Conservation (phyloP, 2,329 filamentous ascomycete genomes). For the Ophiobolus disseminans region DNA sequence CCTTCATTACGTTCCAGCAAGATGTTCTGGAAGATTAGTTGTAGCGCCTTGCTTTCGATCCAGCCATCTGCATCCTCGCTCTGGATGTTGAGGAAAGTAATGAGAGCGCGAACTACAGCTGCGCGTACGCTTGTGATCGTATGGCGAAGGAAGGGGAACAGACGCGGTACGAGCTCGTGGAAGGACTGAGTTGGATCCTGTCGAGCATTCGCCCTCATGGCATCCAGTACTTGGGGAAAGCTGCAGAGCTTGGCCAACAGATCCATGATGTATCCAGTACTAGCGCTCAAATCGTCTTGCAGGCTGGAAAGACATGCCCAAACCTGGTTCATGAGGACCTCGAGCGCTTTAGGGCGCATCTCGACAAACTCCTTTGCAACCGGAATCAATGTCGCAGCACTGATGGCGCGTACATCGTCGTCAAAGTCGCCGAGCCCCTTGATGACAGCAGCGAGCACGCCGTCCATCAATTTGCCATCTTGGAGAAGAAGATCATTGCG, state of each 20-base stretch:
- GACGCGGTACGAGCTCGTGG: slow-evolving; percentile 85
- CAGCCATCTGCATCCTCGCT: slow-evolving; percentile 81
- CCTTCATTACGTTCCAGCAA: slow-evolving; percentile 88
- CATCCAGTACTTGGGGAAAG: slow-evolving; percentile 88
- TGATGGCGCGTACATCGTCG: slow-evolving; percentile 95
- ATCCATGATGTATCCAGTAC: slow-evolving; percentile 98
- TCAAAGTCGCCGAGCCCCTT: slow-evolving; percentile 89
- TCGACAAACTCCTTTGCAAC: slow-evolving; percentile 95
- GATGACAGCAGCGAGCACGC: slow-evolving; percentile 90
- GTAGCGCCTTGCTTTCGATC: slow-evolving; percentile 87
- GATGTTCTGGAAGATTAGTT: slow-evolving; percentile 93
- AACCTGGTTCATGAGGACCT: slow-evolving; percentile 87
- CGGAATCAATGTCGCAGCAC: slow-evolving; percentile 94
- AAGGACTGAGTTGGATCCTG: slow-evolving; percentile 88
- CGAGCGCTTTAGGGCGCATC: slow-evolving; percentile 78
- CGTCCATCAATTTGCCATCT: slow-evolving; percentile 86
- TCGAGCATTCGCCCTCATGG: slow-evolving; percentile 86
- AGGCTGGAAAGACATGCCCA: slow-evolving; percentile 97
- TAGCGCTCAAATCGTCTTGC: slow-evolving; percentile 96
- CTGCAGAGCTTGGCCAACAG: slow-evolving; percentile 93
- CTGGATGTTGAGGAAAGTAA: slow-evolving; percentile 90
- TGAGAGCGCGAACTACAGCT: slow-evolving; percentile 88
- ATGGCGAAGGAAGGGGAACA: slow-evolving; percentile 95
- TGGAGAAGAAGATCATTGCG: slow-evolving; percentile 88
- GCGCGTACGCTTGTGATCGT: slow-evolving; percentile 96